These are phyloP conservation scores for Chrysanthemum lavandulifolium DNA, from an alignment of 129 eudicot genomes.

Conservation along the genomic window DNA sequence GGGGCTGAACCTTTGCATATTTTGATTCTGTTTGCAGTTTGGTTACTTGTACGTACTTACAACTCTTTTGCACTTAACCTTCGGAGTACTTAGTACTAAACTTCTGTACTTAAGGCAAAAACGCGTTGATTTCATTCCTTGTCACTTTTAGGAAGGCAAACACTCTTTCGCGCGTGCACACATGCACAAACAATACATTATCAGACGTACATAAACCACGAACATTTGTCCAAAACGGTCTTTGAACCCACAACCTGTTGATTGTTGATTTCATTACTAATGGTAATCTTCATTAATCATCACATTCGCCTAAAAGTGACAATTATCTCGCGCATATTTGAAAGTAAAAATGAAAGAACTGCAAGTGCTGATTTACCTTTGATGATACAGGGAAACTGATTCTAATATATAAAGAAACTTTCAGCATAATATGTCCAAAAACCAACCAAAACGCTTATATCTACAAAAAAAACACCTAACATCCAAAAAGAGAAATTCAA, in stretches of 20 bases:
- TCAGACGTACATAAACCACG: background rate
- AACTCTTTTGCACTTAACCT: background rate
- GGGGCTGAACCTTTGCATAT: background rate
- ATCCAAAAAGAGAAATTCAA: constrained; percentile 25
- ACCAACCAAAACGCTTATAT: constrained; percentile 38
- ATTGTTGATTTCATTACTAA: too few relatives aligned
- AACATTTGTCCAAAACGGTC: background rate
- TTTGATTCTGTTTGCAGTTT: constrained; percentile 5
- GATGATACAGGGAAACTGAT: constrained; percentile 22
- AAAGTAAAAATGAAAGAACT: background rate
- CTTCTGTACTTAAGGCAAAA: too few relatives aligned
- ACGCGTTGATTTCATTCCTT: too few relatives aligned
- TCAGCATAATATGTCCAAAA: constrained; percentile 36
- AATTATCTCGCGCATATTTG: too few relatives aligned
- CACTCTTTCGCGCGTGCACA: too few relatives aligned
- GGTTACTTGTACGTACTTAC: background rate
- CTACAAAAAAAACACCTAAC: constrained; percentile 33
- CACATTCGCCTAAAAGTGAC: too few relatives aligned
- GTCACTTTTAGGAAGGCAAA: background rate
- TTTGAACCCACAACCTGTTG: too few relatives aligned
- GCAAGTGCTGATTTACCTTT: background rate
- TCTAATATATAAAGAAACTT: constrained; percentile 25
- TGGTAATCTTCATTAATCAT: too few relatives aligned
- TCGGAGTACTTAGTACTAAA: too few relatives aligned
- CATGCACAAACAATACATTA: too few relatives aligned